These are phyloP conservation scores for Allium fistulosum DNA, from an alignment of 106 monocot genomes.

Conservation along the genomic window DNA sequence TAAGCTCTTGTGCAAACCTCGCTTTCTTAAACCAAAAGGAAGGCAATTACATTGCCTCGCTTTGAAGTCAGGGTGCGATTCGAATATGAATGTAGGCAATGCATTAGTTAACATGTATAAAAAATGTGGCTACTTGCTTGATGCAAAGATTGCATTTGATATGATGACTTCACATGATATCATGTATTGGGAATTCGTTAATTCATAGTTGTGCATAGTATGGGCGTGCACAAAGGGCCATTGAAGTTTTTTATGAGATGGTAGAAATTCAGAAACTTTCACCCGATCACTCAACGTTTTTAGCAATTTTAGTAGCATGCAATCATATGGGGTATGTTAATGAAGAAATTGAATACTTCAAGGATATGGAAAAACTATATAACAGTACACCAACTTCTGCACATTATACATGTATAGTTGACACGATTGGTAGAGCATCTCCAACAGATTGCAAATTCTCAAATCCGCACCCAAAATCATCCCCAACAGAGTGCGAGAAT, in stretches of 20 bases:
- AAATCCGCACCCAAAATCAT: no score
- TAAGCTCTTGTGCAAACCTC: slow-evolving; percentile 62
- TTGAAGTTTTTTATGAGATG: slow-evolving; percentile 37
- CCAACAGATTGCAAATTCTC: no score
- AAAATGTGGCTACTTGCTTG: slow-evolving; percentile 52
- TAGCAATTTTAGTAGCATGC: slow-evolving; percentile 53
- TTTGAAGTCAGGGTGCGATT: slow-evolving; percentile 46
- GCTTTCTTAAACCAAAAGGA: slow-evolving; percentile 46
- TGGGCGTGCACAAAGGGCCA: slow-evolving; percentile 23
- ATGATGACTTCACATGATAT: slow-evolving; percentile 39
- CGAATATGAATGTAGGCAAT: slow-evolving; percentile 46
- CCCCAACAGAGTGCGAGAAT: no score
- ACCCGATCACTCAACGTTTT: slow-evolving; percentile 58
- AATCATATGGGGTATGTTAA: slow-evolving; percentile 38
- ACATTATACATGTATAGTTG: slow-evolving; percentile 56
- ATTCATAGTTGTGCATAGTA: slow-evolving; percentile 56
- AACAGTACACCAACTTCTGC: slow-evolving; percentile 22
- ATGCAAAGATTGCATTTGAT: slow-evolving; percentile 39
- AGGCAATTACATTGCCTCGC: slow-evolving; percentile 57
- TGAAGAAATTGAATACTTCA: slow-evolving; percentile 33
- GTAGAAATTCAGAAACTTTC: not conserved
- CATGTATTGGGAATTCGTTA: slow-evolving; percentile 64
- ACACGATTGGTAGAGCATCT: no score
- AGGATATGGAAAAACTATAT: slow-evolving; percentile 30
- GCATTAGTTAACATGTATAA: slow-evolving; percentile 62